Conservation (phyloP, 306 rosid species). For the Canavalia gladiata region DNA sequence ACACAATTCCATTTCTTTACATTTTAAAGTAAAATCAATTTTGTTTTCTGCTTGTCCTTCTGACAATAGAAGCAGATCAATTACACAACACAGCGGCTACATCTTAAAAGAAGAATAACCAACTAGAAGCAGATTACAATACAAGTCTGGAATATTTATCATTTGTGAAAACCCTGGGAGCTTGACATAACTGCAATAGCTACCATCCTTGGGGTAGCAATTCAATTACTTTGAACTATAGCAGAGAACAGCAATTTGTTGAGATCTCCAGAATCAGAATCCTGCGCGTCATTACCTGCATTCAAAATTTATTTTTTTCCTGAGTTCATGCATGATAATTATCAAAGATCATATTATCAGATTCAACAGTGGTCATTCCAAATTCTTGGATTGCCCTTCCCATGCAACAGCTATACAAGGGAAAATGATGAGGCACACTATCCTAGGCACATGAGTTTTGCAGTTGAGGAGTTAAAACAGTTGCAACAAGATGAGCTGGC, state of each 20-base stretch:
- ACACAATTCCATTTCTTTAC: constrained; percentile 35
- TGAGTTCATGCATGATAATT: neutral
- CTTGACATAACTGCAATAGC: constrained; percentile 20
- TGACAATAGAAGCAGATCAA: neutral
- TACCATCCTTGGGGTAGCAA: constrained; percentile 19
- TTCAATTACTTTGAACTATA: constrained; percentile 65
- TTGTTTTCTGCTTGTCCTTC: neutral
- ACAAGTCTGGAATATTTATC: constrained; percentile 21
- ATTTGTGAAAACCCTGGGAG: constrained; percentile 11
- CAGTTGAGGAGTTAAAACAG: neutral
- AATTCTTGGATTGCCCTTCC: constrained; percentile 27
- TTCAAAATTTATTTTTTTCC: constrained; percentile 16
- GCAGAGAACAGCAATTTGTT: constrained; percentile 88
- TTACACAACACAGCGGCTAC: constrained; percentile 5
- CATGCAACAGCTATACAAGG: constrained; percentile 17
- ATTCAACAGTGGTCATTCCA: neutral
- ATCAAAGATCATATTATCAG: constrained; percentile 13
- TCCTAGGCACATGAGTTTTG: neutral
- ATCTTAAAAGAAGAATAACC: constrained; percentile 14
- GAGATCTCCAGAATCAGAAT: constrained; percentile 64
- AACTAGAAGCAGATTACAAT: constrained; percentile 22
- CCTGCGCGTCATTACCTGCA: constrained; percentile 73
- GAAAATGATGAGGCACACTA: neutral
- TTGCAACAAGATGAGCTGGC: neutral
- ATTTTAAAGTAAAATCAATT: constrained; percentile 3